Evolutionary conservation across 2,329 filamentous ascomycete genomes (phyloP).

Genomic region (Eutypa lata): DNA sequence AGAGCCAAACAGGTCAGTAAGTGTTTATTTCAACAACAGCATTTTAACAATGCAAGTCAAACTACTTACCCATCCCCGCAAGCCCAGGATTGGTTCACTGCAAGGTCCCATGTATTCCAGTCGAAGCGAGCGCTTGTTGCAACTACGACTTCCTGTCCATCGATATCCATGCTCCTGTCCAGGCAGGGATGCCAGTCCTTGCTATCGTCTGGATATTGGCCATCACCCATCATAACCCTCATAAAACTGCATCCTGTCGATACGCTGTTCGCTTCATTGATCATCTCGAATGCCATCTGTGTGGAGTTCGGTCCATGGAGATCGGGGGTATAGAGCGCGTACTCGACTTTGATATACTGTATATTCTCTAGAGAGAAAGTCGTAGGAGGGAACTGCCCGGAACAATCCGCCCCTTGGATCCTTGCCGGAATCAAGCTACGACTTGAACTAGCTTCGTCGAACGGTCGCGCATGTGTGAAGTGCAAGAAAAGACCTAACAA

Average conservation of each 20-base stretch:
- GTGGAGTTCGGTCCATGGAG: constrained; percentile 11
- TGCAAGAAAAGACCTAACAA: neutral
- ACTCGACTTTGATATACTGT: constrained; percentile 9
- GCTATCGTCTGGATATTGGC: constrained; percentile 11
- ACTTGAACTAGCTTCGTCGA: neutral
- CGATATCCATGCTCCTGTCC: constrained; percentile 10
- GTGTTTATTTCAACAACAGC: neutral
- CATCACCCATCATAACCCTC: constrained; percentile 8
- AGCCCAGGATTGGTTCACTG: neutral
- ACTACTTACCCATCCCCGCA: neutral
- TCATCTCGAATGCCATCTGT: constrained; percentile 13
- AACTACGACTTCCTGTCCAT: constrained; percentile 10
- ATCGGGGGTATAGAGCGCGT: constrained; percentile 3
- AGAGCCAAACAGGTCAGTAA: neutral
- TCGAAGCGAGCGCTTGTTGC: constrained; percentile 10
- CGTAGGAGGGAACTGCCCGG: constrained; percentile 6
- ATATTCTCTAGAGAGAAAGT: constrained; percentile 11
- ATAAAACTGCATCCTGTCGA: constrained; percentile 9
- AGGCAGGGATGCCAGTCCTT: constrained; percentile 14
- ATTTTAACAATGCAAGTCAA: neutral
- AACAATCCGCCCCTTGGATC: constrained; percentile 1
- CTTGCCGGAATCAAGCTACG: neutral
- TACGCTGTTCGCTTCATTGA: constrained; percentile 13
- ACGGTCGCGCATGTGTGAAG: neutral
- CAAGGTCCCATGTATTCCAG: neutral